phyloP scores from a whole-genome alignment of 495 filamentous ascomycete genomes.

The Wilcoxina mikolae region DNA sequence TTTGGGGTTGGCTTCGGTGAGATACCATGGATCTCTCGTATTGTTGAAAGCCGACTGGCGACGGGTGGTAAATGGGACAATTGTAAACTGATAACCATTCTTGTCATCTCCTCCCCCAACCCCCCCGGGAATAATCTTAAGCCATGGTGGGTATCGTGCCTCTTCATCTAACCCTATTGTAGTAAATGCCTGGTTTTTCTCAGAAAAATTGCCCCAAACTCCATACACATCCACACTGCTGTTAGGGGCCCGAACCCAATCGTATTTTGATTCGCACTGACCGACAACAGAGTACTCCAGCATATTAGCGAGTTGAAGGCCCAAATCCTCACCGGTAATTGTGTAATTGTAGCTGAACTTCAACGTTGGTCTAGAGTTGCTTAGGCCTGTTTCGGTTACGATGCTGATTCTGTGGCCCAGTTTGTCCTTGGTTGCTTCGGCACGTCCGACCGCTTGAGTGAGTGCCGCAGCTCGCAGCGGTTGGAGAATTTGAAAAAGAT shows the following conservation, averaged over 20 bases:
- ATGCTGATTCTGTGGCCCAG: not conserved
- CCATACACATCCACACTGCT: not conserved
- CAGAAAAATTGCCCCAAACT: not conserved
- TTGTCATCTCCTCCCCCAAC: too few relatives aligned
- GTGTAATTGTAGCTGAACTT: not conserved
- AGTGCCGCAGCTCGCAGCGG: not conserved
- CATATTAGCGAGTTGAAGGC: not conserved
- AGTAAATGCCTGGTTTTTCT: not conserved
- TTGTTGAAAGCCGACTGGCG: not conserved
- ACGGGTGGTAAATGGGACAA: not conserved
- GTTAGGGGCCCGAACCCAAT: not conserved
- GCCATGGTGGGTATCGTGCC: not conserved
- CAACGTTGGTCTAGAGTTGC: not conserved
- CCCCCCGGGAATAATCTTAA: not conserved
- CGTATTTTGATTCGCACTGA: not conserved
- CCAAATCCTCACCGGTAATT: conserved; percentile 2
- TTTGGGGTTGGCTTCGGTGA: conserved; percentile 1
- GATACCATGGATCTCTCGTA: conserved; percentile 2
- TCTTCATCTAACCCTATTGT: not conserved
- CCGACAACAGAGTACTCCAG: not conserved
- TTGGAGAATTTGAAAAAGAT: not conserved
- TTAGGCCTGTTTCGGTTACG: not conserved
- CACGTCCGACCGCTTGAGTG: not conserved
- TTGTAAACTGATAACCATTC: not conserved
- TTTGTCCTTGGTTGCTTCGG: not conserved